These are phyloP conservation scores for Tubosaeta brunneosetosa DNA, from an alignment of 768 basidiomycete genomes.

Conservation along the genomic window DNA sequence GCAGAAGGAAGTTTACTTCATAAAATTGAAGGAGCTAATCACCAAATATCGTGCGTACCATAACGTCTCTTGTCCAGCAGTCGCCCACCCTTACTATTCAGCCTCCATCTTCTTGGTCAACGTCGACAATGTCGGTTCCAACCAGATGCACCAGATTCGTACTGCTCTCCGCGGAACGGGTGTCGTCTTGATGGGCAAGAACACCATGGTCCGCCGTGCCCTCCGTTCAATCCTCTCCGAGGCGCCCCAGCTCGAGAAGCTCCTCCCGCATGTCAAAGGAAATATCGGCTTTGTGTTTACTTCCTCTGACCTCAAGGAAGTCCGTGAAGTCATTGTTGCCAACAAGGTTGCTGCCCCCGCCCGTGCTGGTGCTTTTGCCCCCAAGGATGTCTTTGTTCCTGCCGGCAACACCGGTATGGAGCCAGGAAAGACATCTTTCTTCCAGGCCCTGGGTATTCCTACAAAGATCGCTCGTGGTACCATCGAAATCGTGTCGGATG, in stretches of 20 bases:
- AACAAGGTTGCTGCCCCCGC: slow-evolving; percentile 99
- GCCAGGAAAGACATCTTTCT: slow-evolving; percentile 99
- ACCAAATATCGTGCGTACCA: slow-evolving; percentile 75
- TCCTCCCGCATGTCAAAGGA: slow-evolving; percentile 92
- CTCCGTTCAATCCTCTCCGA: slow-evolving; percentile 88
- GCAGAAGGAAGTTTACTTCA: slow-evolving; percentile 89
- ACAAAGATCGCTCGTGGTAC: slow-evolving; percentile 99
- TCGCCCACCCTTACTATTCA: slow-evolving; percentile 29
- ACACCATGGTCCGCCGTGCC: slow-evolving; percentile 99
- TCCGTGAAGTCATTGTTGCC: slow-evolving; percentile 88
- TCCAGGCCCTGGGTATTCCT: slow-evolving; percentile 99
- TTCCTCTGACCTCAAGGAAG: slow-evolving; percentile 82
- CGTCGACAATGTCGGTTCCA: slow-evolving; percentile 99
- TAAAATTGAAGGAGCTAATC: slow-evolving; percentile 90
- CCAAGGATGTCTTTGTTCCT: slow-evolving; percentile 87
- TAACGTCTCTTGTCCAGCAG: not conserved
- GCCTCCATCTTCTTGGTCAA: slow-evolving; percentile 99
- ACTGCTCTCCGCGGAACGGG: slow-evolving; percentile 94
- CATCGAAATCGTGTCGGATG: slow-evolving; percentile 97
- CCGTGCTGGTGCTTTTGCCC: slow-evolving; percentile 94
- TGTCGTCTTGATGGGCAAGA: slow-evolving; percentile 99
- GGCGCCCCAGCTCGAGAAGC: slow-evolving; percentile 90
- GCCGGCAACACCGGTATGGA: slow-evolving; percentile 99
- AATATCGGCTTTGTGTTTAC: slow-evolving; percentile 99
- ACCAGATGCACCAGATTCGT: slow-evolving; percentile 99